Conservation (phyloP, 768 basidiomycete genomes). For the Trametes coccinea region DNA sequence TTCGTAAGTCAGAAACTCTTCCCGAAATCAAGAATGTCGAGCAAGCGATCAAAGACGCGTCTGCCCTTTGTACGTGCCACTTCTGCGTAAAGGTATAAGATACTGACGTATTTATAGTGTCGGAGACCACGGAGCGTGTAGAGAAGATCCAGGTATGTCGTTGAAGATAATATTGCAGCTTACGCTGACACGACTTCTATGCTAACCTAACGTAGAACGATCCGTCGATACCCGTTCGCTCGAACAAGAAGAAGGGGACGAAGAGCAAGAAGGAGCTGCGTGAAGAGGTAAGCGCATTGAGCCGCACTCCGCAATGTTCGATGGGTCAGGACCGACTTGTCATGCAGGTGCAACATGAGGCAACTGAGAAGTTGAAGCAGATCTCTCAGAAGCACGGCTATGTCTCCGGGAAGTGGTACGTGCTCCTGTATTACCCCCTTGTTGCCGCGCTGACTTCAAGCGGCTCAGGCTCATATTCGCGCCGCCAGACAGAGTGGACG, state of each 20-base stretch:
- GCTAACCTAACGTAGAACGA: slow-evolving; percentile 49
- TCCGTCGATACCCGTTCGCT: slow-evolving; percentile 60
- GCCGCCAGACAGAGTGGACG: slow-evolving; percentile 59
- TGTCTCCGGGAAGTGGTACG: slow-evolving; percentile 69
- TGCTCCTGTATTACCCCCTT: background rate
- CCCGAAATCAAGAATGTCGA: slow-evolving; percentile 17
- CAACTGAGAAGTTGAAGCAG: slow-evolving; percentile 56
- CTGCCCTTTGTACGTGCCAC: slow-evolving; percentile 40
- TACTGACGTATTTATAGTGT: slow-evolving; percentile 41
- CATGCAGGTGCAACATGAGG: slow-evolving; percentile 57
- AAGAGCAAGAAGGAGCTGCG: slow-evolving; percentile 77
- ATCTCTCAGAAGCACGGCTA: slow-evolving; percentile 57
- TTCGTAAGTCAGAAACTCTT: slow-evolving; percentile 17
- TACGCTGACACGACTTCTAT: too few relatives aligned
- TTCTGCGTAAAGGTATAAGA: too few relatives aligned
- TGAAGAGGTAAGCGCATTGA: slow-evolving; percentile 50
- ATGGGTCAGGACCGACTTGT: too few relatives aligned
- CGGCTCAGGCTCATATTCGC: slow-evolving; percentile 64
- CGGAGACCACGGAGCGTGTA: slow-evolving; percentile 55
- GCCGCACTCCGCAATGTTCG: too few relatives aligned
- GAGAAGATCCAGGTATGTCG: slow-evolving; percentile 57
- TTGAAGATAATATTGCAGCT: too few relatives aligned
- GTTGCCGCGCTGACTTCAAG: too few relatives aligned
- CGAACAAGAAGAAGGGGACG: slow-evolving; percentile 70
- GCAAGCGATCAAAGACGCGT: slow-evolving; percentile 48